Evolutionary conservation across 2,329 filamentous ascomycete species (phyloP).

Genomic region (Aspergillus intermedius): DNA sequence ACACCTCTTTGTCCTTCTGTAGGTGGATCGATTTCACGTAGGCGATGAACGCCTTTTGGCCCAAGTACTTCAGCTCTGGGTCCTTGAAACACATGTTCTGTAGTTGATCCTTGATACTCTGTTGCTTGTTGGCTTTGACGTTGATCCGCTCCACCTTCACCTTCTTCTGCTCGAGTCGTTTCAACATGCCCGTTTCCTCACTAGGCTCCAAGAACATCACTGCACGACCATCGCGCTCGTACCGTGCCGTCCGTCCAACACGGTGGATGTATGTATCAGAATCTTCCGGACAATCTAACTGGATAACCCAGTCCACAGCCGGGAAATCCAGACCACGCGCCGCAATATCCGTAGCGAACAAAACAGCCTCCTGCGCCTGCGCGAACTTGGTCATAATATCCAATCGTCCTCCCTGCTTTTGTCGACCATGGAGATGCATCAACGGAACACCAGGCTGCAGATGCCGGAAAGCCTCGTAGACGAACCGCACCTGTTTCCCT

Average conservation of each 20-base stretch:
- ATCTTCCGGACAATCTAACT: conserved; percentile 94
- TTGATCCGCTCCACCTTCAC: conserved; percentile 83
- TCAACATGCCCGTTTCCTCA: conserved; percentile 87
- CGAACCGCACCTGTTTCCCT: conserved; percentile 92
- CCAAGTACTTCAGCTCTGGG: conserved; percentile 86
- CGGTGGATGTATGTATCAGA: conserved; percentile 97
- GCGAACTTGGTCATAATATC: conserved; percentile 84
- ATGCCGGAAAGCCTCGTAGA: conserved; percentile 87
- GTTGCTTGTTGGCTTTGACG: conserved; percentile 81
- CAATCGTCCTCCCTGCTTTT: conserved; percentile 82
- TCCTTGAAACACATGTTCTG: conserved; percentile 97
- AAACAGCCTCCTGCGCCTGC: conserved; percentile 70
- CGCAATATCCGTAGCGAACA: conserved; percentile 94
- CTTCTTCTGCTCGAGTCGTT: conserved; percentile 77
- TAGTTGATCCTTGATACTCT: conserved; percentile 73
- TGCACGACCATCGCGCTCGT: conserved; percentile 77
- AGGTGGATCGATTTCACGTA: conserved; percentile 80
- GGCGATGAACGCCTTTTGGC: conserved; percentile 90
- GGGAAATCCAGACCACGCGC: conserved; percentile 93
- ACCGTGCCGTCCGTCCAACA: conserved; percentile 89
- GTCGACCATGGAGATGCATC: conserved; percentile 85
- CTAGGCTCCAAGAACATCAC: conserved; percentile 88
- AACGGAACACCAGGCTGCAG: conserved; percentile 91
- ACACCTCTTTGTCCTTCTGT: conserved; percentile 87
- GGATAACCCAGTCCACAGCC: conserved; percentile 97